Evolutionary conservation across 73 alveolate species (phyloP).

Genomic region (Stentor roeselii): DNA sequence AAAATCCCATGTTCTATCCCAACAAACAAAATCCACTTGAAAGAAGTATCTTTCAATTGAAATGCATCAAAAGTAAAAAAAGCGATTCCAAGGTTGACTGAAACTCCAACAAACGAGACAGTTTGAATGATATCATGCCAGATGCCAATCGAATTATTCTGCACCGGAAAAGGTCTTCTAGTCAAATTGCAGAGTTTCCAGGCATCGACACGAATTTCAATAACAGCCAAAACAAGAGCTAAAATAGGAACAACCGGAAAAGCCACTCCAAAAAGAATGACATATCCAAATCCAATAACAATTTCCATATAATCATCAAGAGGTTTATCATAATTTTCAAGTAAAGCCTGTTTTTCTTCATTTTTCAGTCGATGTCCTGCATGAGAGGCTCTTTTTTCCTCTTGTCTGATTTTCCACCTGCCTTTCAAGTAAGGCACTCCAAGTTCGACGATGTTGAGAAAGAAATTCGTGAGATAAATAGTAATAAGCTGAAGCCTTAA

Average conservation of each 20-base stretch:
- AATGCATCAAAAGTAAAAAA: constrained; percentile 17
- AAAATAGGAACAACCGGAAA: constrained; percentile 21
- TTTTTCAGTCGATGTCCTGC: background rate
- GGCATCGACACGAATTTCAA: constrained; percentile 29
- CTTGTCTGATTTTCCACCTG: background rate
- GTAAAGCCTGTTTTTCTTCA: constrained; percentile 5
- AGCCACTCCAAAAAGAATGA: constrained; percentile 22
- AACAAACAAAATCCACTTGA: constrained; percentile 11
- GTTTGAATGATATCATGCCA: constrained; percentile 3
- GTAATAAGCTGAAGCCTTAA: background rate
- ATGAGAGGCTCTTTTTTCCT: constrained; percentile 12
- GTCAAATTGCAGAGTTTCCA: constrained; percentile 11
- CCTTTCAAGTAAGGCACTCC: constrained; percentile 30
- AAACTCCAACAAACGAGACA: constrained; percentile 5
- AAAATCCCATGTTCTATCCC: constrained; percentile 14
- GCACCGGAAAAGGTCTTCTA: constrained; percentile 12
- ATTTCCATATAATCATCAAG: constrained; percentile 29
- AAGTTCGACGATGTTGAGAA: background rate
- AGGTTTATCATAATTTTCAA: constrained; percentile 17
- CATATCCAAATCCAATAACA: constrained; percentile 19
- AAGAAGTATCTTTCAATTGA: background rate
- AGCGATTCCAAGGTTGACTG: background rate
- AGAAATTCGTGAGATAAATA: constrained; percentile 11
- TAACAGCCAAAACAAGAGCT: background rate
- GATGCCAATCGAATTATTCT: constrained; percentile 11